Base-by-base conservation (phyloP, 2,329 filamentous ascomycete genomes). In the Fusarium sp. region DNA sequence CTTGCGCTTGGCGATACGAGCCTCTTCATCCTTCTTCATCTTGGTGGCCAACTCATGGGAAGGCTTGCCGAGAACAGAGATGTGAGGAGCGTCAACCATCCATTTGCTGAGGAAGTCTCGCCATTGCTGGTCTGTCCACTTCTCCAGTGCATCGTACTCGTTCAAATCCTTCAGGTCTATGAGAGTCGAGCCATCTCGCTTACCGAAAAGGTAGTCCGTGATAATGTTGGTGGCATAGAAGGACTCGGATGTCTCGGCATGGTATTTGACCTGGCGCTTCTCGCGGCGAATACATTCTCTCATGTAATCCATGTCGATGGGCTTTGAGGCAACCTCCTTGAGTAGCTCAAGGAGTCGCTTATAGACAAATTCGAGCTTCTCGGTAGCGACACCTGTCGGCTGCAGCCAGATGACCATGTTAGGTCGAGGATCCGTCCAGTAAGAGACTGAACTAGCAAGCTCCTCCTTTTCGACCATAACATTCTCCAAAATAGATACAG, bases 381-480 rank as follows among this genome's bases (percentile, higher is more conserved):
- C 91, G 0, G 95, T 97, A 25, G 91, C 92, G 6, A 99, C 95
- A 59, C 94, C 91, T 6, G 91, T 94, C 23, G 97, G 86, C 56
- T 92, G 91, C 74, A 99, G 90, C 85, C 91, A 93, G 58, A 98
- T 93, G 51, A 97, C 86, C 14, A 90, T 90, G 68, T 93, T 91
- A 4, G 94, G 93, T 47, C 94, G 88, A 25, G 89, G 86, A 67
- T 97, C 94, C 72, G 88, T 91, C 77, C 88, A 91, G 77, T 91
- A 94, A 47, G 90, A 89, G 13, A 98, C 89, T 9, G 90, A 92
- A 79, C 94, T 97, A 5, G 94, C 92, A 43, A 98, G 87, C 70
- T 97, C 92, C 78, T 98, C 95, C 72, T 91, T 93, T 76, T 99
- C 96, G 4, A 99, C 96, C 63, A 99, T 86, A 18, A 90, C 87